These are phyloP conservation scores for Phytophthora colocasiae DNA, from an alignment of 352 stramenopile genomes.

Conservation along the genomic window DNA sequence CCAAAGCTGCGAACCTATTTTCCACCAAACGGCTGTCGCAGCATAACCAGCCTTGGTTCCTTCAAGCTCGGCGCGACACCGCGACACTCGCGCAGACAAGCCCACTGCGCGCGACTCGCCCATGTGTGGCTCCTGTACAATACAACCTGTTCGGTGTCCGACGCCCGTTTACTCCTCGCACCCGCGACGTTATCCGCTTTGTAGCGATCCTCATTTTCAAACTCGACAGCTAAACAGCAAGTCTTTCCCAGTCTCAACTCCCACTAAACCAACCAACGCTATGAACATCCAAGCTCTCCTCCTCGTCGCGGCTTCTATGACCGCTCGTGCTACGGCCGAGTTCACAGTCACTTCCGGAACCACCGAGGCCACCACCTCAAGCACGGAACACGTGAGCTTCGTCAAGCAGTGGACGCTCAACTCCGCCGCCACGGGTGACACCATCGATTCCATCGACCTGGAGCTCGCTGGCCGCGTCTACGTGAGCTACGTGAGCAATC, in stretches of 20 bases:
- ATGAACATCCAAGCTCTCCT: constrained; percentile 30
- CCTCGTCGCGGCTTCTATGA: constrained; percentile 16
- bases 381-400: constrained; percentile 26
- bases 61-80: neutral
- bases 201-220: constrained; percentile 18
- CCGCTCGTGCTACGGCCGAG: constrained; percentile 10
- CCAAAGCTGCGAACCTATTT: constrained; percentile 31
- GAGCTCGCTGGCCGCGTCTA: constrained; percentile 36
- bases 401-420: constrained; percentile 46
- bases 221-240: constrained; percentile 21
- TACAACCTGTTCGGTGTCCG: neutral
- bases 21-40: constrained; percentile 29
- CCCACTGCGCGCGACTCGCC: neutral
- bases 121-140: constrained; percentile 10
- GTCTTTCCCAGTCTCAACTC: neutral
- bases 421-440: constrained; percentile 8
- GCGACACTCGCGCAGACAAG: constrained; percentile 11
- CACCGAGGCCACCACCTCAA: constrained; percentile 29
- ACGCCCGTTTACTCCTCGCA: constrained; percentile 8
- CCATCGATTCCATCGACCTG: constrained; percentile 37
- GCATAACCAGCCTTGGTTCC: constrained; percentile 2
- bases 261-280: neutral
- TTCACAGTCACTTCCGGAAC: constrained; percentile 37
- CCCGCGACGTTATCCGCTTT: neutral
- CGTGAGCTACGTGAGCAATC: constrained; percentile 33